A percentile compares a stretch with the other conserved stretches of the same genome.
Evolutionary conservation across 176 grass and related monocot species (phyloP).

Genomic region (Ananas comosus): DNA sequence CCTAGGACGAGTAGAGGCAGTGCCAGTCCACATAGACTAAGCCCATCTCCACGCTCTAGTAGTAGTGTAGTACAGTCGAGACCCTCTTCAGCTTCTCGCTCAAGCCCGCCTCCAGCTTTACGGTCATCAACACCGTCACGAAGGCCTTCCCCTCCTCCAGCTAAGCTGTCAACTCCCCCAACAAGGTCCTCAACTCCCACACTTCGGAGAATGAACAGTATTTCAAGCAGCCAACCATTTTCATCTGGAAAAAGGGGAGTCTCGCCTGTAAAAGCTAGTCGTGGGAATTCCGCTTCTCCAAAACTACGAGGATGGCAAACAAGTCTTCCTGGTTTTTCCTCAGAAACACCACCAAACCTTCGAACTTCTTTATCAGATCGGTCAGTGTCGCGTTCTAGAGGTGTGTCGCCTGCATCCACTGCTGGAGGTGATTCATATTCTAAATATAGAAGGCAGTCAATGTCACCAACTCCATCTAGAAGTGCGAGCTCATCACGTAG

Average conservation of each 20-base stretch:
- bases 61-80: conserved; percentile 27
- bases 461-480: conserved; percentile 80
- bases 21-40: conserved; percentile 76
- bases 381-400: conserved; percentile 46
- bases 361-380: conserved; percentile 67
- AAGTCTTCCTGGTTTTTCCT: conserved; percentile 61
- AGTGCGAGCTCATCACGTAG: conserved; percentile 67
- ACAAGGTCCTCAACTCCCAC: conserved; percentile 64
- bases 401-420: conserved; percentile 50
- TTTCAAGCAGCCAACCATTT: conserved; percentile 31
- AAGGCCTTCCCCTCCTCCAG: conserved; percentile 56
- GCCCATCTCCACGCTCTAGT: conserved; percentile 52
- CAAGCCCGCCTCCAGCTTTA: conserved; percentile 45
- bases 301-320: conserved; percentile 61
- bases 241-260: conserved; percentile 42
- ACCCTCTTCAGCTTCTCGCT: conserved; percentile 47
- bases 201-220: conserved; percentile 63
- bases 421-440: conserved; percentile 38
- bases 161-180: conserved; percentile 44
- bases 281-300: conserved; percentile 58
- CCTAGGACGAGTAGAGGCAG: conserved; percentile 59
- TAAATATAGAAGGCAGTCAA: conserved; percentile 62
- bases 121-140: conserved; percentile 35
- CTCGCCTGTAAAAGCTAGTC: conserved; percentile 51
- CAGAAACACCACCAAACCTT: conserved; percentile 72